phyloP scores from a whole-genome alignment of 192 early-diverging fungal species.

The Coemansia pectinata region DNA sequence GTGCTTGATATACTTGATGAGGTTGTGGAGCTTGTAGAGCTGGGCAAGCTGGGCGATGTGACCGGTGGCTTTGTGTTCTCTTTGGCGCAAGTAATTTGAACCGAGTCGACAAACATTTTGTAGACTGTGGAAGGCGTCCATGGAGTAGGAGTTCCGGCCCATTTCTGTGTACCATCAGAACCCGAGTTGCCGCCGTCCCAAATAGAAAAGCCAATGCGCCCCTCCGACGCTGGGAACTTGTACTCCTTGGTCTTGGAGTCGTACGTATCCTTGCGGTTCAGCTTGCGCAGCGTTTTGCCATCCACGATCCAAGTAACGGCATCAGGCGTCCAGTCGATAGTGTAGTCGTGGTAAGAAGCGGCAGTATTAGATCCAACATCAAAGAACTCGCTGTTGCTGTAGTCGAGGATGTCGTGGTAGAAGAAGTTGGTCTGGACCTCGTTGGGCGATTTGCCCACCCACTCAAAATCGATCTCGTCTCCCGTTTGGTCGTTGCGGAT shows the following conservation, averaged over 20 bases:
- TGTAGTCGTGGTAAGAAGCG: constrained; percentile 59
- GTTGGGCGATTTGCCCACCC: constrained; percentile 59
- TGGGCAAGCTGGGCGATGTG: not conserved
- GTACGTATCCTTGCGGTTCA: constrained; percentile 54
- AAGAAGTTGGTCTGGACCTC: constrained; percentile 68
- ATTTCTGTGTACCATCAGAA: constrained; percentile 54
- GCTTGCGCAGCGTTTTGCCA: constrained; percentile 54
- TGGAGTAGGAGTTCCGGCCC: constrained; percentile 63
- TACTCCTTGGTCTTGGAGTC: constrained; percentile 41
- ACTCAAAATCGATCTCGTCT: constrained; percentile 71
- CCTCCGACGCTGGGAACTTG: constrained; percentile 56
- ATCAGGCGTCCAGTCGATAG: constrained; percentile 62
- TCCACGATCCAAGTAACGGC: constrained; percentile 62
- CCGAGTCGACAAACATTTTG: constrained; percentile 59
- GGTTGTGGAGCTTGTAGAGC: not conserved
- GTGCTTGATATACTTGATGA: not conserved
- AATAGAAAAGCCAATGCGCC: constrained; percentile 63
- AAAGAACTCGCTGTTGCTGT: constrained; percentile 46
- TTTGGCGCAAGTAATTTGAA: constrained; percentile 36
- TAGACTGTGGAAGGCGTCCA: constrained; percentile 53
- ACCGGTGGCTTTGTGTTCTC: not conserved
- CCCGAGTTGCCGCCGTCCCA: constrained; percentile 66
- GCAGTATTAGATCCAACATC: constrained; percentile 50
- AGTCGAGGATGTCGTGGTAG: constrained; percentile 60
- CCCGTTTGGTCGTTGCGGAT: constrained; percentile 52